Conservation (phyloP, 2,329 filamentous ascomycete genomes). For the Botrytis deweyae region DNA sequence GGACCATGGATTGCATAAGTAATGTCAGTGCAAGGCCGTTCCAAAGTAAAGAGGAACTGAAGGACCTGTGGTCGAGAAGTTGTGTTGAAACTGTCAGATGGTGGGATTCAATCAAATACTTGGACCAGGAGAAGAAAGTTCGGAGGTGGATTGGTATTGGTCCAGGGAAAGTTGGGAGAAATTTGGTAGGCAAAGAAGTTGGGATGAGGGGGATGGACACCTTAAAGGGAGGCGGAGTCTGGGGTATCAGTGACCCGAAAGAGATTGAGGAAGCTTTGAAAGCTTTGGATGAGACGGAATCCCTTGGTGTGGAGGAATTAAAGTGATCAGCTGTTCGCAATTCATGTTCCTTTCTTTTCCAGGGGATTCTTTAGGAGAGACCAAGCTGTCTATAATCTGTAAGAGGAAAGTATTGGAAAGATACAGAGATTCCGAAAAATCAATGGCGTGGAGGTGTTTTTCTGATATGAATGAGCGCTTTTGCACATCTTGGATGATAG, state of each 20-base stretch:
- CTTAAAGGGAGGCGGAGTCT: conserved; percentile 86
- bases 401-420: not conserved
- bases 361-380: not conserved
- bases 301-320: conserved; percentile 35
- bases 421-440: not conserved
- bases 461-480: not conserved
- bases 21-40: conserved; percentile 86
- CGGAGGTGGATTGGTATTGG: conserved; percentile 88
- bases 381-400: not conserved
- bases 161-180: conserved; percentile 88
- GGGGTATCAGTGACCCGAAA: conserved; percentile 81
- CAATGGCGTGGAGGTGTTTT: not conserved
- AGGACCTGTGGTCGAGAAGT: conserved; percentile 74
- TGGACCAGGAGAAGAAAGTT: conserved; percentile 80
- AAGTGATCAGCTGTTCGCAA: not conserved
- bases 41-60: conserved; percentile 67
- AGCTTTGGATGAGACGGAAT: conserved; percentile 64
- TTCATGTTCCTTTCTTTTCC: not conserved
- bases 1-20: conserved; percentile 72
- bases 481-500: not conserved
- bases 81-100: conserved; percentile 91
- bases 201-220: conserved; percentile 76
- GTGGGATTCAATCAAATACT: conserved; percentile 90
- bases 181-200: conserved; percentile 92
- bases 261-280: conserved; percentile 69